Conservation (phyloP, 2,329 filamentous ascomycete species). For the Aurifilum marmelostoma region DNA sequence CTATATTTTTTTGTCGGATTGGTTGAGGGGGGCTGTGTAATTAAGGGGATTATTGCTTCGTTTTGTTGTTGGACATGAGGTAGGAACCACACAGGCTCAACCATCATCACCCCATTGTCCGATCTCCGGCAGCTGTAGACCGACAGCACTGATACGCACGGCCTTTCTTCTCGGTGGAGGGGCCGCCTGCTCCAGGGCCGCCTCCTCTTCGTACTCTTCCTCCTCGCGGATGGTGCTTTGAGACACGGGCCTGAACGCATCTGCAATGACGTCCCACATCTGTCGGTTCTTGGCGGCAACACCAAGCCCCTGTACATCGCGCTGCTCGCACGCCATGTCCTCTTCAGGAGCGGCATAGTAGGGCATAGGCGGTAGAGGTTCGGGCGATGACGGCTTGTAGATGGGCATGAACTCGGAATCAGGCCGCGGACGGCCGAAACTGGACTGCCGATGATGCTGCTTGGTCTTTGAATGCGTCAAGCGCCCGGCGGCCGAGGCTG, state of each 20-base stretch:
- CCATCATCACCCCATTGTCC: conserved; percentile 29
- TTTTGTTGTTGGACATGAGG: neutral
- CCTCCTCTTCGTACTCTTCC: conserved; percentile 7
- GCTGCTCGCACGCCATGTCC: neutral
- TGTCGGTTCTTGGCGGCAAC: neutral
- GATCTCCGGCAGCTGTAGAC: conserved; percentile 28
- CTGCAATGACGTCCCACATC: conserved; percentile 1
- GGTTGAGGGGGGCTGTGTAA: neutral
- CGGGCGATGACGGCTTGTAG: neutral
- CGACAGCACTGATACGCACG: conserved; percentile 43
- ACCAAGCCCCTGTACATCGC: neutral
- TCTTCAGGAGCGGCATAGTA: neutral
- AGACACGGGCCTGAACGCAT: conserved; percentile 36
- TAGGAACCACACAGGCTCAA: conserved; percentile 1
- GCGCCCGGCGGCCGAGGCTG: conserved; percentile 11
- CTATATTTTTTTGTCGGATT: too few species aligned
- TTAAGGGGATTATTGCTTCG: neutral
- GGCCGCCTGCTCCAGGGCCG: neutral
- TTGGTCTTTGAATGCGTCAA: neutral
- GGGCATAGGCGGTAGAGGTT: neutral
- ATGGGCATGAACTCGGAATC: conserved; percentile 19
- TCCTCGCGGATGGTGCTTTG: conserved; percentile 31
- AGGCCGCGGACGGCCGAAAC: conserved; percentile 8
- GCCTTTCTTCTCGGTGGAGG: conserved; percentile 39
- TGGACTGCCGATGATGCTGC: conserved; percentile 3